phyloP scores from a whole-genome alignment of 768 basidiomycete genomes.

The Tulasnella sp. region DNA sequence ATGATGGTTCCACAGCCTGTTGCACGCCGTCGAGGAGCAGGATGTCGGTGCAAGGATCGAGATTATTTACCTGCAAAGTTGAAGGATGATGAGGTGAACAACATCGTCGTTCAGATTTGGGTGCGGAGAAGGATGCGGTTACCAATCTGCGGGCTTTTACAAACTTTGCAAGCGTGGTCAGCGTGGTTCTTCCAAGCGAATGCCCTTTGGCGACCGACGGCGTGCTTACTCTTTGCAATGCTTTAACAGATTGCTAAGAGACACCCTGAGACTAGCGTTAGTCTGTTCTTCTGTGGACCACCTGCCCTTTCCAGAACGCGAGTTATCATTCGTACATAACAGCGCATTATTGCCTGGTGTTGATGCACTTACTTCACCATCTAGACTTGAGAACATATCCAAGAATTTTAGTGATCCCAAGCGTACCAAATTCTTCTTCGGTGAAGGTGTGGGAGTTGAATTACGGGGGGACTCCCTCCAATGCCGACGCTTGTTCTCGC shows the following conservation, averaged over 20 bases:
- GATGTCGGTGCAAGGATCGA: slow-evolving; percentile 71
- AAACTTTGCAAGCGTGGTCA: slow-evolving; percentile 36
- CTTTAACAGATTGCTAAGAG: slow-evolving; percentile 61
- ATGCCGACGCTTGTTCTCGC: too few species aligned
- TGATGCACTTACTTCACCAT: neutral
- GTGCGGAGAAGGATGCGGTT: slow-evolving; percentile 88
- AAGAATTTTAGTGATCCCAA: slow-evolving; percentile 39
- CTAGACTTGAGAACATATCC: slow-evolving; percentile 36
- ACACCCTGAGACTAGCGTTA: slow-evolving; percentile 85
- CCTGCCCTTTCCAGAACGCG: slow-evolving; percentile 56
- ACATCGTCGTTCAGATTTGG: slow-evolving; percentile 90
- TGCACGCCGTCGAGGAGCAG: slow-evolving; percentile 86
- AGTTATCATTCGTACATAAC: neutral
- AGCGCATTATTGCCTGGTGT: slow-evolving; percentile 33
- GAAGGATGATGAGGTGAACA: slow-evolving; percentile 89
- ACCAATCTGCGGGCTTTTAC: too few species aligned
- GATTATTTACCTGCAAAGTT: slow-evolving; percentile 81
- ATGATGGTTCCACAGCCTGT: slow-evolving; percentile 91
- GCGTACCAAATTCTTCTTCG: slow-evolving; percentile 39
- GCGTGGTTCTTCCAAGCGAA: neutral
- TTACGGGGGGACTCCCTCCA: too few species aligned
- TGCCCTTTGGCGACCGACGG: neutral
- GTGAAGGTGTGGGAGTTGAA: too few species aligned
- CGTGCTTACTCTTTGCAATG: neutral
- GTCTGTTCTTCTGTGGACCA: slow-evolving; percentile 93